A percentile compares a stretch with the other conserved stretches of the same genome.
Evolutionary conservation across 495 filamentous ascomycete species (phyloP).

Genomic region (Darksidea phi): DNA sequence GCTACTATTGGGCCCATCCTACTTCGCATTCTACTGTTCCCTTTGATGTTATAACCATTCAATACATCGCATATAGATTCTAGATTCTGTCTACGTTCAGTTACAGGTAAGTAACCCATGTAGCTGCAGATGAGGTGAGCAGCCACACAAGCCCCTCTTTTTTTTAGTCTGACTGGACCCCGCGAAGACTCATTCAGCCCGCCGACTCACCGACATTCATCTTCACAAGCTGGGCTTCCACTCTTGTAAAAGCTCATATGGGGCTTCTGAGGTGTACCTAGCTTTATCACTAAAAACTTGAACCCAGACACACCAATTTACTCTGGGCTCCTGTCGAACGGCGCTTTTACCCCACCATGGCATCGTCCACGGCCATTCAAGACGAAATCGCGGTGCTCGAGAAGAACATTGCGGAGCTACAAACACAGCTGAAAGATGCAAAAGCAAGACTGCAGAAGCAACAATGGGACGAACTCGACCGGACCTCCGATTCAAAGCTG

Average conservation of each 20-base stretch:
- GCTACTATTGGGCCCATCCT: too few relatives aligned
- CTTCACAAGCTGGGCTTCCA: background rate
- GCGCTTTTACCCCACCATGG: slow-evolving; percentile 8
- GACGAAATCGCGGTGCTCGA: slow-evolving; percentile 8
- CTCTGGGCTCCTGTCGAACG: background rate
- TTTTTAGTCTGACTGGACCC: background rate
- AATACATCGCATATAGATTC: too few relatives aligned
- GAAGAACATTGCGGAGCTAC: slow-evolving; percentile 4
- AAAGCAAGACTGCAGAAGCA: slow-evolving; percentile 5
- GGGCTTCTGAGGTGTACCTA: background rate
- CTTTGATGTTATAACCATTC: too few relatives aligned
- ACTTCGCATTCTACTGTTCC: too few relatives aligned
- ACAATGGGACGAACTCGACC: background rate
- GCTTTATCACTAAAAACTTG: background rate
- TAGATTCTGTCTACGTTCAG: too few relatives aligned
- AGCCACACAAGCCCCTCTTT: too few relatives aligned
- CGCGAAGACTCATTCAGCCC: background rate
- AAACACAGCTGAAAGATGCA: slow-evolving; percentile 6
- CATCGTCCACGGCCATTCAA: background rate
- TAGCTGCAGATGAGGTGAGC: too few relatives aligned
- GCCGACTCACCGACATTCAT: slow-evolving; percentile 3
- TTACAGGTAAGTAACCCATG: too few relatives aligned
- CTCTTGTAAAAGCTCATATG: background rate
- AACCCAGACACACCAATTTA: background rate
- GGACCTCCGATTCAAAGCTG: background rate